A percentile compares a stretch with the other conserved stretches of the same genome.
Conservation (phyloP, 768 basidiomycete species). For the Strobilomyces echinocephalus region DNA sequence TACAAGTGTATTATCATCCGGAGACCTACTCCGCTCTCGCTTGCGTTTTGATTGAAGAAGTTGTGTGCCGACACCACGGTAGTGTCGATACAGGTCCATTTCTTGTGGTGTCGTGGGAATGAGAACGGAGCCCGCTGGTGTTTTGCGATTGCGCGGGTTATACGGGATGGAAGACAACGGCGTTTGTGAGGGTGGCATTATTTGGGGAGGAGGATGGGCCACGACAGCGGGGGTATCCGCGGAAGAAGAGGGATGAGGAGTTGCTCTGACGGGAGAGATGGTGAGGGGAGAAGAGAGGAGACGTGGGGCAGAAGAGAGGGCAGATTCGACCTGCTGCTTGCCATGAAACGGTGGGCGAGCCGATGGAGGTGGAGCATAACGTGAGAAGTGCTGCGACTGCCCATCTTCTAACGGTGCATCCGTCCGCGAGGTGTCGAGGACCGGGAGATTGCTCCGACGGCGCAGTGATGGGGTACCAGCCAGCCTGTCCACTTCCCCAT, state of each 20-base stretch:
- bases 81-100: constrained; percentile 53
- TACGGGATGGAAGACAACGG: constrained; percentile 47
- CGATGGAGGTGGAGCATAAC: constrained; percentile 14
- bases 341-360: constrained; percentile 20
- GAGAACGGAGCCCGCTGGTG: constrained; percentile 58
- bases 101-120: constrained; percentile 61
- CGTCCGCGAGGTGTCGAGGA: constrained; percentile 32
- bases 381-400: constrained; percentile 24
- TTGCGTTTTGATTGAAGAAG: constrained; percentile 51
- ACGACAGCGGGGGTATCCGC: constrained; percentile 23
- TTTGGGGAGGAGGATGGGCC: constrained; percentile 31
- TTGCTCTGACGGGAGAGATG: constrained; percentile 23
- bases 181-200: constrained; percentile 24
- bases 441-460: constrained; percentile 29
- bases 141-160: constrained; percentile 56
- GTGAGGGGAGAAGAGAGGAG: constrained; percentile 26
- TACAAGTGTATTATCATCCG: constrained; percentile 37
- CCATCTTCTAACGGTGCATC: constrained; percentile 19
- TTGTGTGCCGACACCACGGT: constrained; percentile 51
- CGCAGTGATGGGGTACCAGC: constrained; percentile 23
- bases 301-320: constrained; percentile 22
- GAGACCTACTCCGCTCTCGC: constrained; percentile 37
- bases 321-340: constrained; percentile 21
- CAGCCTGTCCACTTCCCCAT: constrained; percentile 27
- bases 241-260: constrained; percentile 37